Percentiles rank a stretch among this genome's conserved stretches.
Evolutionary conservation across 2,329 filamentous ascomycete species (phyloP).

Genomic region (Pestalotiopsis fici): DNA sequence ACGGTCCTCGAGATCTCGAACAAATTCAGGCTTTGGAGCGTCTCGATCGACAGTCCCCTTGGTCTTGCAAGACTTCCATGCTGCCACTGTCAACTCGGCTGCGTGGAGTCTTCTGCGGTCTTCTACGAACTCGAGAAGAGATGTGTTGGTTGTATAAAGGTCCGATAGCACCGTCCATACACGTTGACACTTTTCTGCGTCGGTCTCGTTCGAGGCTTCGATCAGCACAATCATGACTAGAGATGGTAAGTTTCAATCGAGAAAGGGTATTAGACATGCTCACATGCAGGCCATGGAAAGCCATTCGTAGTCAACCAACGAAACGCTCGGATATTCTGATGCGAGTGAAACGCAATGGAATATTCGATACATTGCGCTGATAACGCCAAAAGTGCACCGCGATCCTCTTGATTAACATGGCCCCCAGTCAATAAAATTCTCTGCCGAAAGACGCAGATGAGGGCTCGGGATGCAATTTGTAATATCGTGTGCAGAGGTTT

Average conservation of each 20-base stretch:
- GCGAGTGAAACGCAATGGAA: background rate
- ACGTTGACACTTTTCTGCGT: background rate
- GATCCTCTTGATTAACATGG: background rate
- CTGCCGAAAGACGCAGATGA: background rate
- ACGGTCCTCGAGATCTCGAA: background rate
- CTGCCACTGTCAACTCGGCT: background rate
- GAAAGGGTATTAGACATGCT: background rate
- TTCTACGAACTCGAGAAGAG: background rate
- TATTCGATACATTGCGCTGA: background rate
- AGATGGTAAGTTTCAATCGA: background rate
- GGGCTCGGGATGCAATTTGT: background rate
- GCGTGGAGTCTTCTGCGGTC: background rate
- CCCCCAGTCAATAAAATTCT: background rate
- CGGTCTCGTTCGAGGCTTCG: background rate
- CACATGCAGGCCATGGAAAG: background rate
- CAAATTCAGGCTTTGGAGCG: background rate
- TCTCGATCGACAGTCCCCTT: background rate
- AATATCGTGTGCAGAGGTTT: slow-evolving; percentile 6
- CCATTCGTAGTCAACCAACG: background rate
- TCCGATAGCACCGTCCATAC: background rate
- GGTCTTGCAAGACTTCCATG: background rate
- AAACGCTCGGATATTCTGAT: background rate
- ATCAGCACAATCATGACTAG: slow-evolving; percentile 1
- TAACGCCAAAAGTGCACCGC: background rate
- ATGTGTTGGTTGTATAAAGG: background rate